Evolutionary conservation across 768 basidiomycete species (phyloP).

Genomic region (Lentinula lateritia): DNA sequence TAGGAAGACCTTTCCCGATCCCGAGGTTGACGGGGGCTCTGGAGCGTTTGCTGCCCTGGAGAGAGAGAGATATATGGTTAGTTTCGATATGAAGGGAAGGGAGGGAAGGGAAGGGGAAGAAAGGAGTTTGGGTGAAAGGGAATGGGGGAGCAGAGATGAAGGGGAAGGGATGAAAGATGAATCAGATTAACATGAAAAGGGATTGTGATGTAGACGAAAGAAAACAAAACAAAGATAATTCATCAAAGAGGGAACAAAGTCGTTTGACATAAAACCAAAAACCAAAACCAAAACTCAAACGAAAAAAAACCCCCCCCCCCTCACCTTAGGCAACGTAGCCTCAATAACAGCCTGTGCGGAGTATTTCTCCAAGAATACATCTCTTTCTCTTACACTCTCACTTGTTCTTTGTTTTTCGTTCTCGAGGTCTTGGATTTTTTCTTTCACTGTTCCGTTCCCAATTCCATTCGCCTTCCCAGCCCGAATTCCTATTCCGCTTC

Average conservation of each 20-base stretch:
- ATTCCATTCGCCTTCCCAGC: not conserved
- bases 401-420: slow-evolving; percentile 19
- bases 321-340: slow-evolving; percentile 69
- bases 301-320: too few species aligned
- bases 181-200: too few species aligned
- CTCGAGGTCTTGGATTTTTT: not conserved
- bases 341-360: slow-evolving; percentile 71
- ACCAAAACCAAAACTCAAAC: too few species aligned
- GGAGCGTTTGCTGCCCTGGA: slow-evolving; percentile 72
- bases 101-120: too few species aligned
- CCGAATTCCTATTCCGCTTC: too few species aligned
- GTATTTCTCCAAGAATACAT: slow-evolving; percentile 18
- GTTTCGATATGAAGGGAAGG: not conserved
- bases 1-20: slow-evolving; percentile 30
- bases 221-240: too few species aligned
- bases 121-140: too few species aligned
- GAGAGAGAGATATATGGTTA: not conserved
- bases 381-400: slow-evolving; percentile 7
- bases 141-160: too few species aligned
- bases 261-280: too few species aligned
- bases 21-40: slow-evolving; percentile 51
- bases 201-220: too few species aligned
- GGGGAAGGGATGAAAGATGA: too few species aligned
- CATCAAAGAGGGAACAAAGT: too few species aligned
- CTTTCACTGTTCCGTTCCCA: not conserved